Evolutionary conservation across 1,284 basidiomycete genomes (phyloP).

Genomic region (Ustilago crameri): DNA sequence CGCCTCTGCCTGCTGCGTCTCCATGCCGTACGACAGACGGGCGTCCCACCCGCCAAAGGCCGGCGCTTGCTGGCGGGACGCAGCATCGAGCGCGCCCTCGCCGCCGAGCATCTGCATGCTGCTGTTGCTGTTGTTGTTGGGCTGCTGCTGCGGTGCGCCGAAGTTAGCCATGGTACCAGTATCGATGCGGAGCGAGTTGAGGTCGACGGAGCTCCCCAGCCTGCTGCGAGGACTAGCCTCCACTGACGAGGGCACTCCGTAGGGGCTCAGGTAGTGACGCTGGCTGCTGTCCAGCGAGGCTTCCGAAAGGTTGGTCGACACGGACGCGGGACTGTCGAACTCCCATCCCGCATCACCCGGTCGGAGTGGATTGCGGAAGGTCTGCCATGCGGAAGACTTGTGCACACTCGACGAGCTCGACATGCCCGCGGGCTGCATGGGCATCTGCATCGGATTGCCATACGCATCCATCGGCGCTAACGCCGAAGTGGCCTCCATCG

Average conservation of each 20-base stretch:
- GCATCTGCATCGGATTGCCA: conserved; percentile 20
- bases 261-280: conserved; percentile 25
- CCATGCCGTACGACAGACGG: conserved; percentile 13
- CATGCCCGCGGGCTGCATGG: conserved; percentile 20
- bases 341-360: conserved; percentile 23
- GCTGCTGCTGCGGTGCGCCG: background rate
- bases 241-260: conserved; percentile 27
- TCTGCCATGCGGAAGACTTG: conserved; percentile 27
- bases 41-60: conserved; percentile 15
- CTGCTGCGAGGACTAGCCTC: conserved; percentile 37
- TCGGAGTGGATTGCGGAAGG: conserved; percentile 23
- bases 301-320: conserved; percentile 42
- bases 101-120: conserved; percentile 8
- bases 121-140: too few species aligned
- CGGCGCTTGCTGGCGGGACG: background rate
- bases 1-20: conserved; percentile 3
- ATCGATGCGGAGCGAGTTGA: conserved; percentile 37
- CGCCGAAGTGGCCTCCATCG: conserved; percentile 4
- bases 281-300: conserved; percentile 35
- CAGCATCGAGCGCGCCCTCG: conserved; percentile 5
- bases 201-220: conserved; percentile 33
- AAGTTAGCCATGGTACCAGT: conserved; percentile 16
- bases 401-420: conserved; percentile 13
- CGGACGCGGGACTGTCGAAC: conserved; percentile 42
- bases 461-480: conserved; percentile 10